Conservation (phyloP, 192 early-diverging fungal species). For the Coemansia asiatica region DNA sequence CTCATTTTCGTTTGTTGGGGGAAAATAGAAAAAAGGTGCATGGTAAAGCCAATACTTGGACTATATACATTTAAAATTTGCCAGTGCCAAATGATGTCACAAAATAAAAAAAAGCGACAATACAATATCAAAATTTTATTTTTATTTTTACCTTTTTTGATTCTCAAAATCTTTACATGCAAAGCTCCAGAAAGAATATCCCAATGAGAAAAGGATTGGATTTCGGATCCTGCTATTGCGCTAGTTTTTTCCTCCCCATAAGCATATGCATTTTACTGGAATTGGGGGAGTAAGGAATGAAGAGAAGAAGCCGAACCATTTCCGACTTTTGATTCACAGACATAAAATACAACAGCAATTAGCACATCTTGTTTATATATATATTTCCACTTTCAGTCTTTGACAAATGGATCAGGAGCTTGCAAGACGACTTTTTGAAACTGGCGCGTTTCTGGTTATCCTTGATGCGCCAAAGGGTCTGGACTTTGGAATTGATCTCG, state of each 20-base stretch:
- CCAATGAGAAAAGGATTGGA: not conserved
- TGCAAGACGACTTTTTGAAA: constrained; percentile 72
- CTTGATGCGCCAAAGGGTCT: constrained; percentile 74
- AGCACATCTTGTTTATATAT: too few relatives aligned
- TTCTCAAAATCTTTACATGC: not conserved
- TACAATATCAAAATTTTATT: too few relatives aligned
- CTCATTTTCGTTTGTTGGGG: too few relatives aligned
- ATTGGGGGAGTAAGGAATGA: too few relatives aligned
- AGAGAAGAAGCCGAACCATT: too few relatives aligned
- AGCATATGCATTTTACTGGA: too few relatives aligned
- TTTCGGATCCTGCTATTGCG: too few relatives aligned
- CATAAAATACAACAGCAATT: too few relatives aligned
- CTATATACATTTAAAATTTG: not conserved
- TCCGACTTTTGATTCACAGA: too few relatives aligned
- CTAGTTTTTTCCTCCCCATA: too few relatives aligned
- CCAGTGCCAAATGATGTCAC: not conserved
- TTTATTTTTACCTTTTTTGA: not conserved
- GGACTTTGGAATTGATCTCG: constrained; percentile 90
- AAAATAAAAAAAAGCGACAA: not conserved
- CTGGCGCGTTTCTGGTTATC: constrained; percentile 78
- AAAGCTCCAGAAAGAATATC: not conserved
- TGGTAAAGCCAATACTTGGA: not conserved
- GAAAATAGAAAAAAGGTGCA: too few relatives aligned
- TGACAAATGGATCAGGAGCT: constrained; percentile 76
- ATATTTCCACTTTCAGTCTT: too few relatives aligned